Evolutionary conservation across 441 rosid species (phyloP), one percentile per base, ranked within the genome.

Genomic region (Erysimum cheiri): DNA sequence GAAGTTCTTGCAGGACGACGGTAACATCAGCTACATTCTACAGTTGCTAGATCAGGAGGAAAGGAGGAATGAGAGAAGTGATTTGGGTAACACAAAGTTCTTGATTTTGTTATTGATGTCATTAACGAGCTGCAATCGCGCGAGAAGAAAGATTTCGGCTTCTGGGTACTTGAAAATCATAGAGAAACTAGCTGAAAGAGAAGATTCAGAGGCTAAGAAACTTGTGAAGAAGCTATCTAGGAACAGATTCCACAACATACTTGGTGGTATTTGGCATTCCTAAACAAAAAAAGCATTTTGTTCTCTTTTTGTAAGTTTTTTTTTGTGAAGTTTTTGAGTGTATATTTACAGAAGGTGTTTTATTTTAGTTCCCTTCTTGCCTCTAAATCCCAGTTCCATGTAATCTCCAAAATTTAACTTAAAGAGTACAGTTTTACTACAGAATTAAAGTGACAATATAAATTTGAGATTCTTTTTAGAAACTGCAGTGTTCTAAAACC

Each of bases 111-210:
- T 89, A 40, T 66, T 93, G 58, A 78, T 84, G 85, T 83, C 95
- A 4, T 78, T 91, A 58, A 88, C 95, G 29, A 78, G 79, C 66
- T 87, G 95, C 80, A 81, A 76, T 12, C 83, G 87, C 59, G 95
- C 86, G 48, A 85, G 96, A 77, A 87, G 86, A 67, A 87, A 91
- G 82, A 93, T 93, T 59, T 85, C 77, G 19, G 80, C 64, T 70
- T 91, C 98, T 15, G 95, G 92, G 17, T 88, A 85, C 62, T 61
- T 91, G 75, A 93, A 87, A 78, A 85, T 76, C 81, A 81, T 93
- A 32, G 96, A 89, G 74, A 93, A 88, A 74, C 82, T 93, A 44
- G 95, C 98, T 8, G 92, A 87, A 61, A 88, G 87, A 13, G 95
- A 89, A 73, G 94, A 82, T 46, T 72, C 79, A 7, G 97, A 87